Evolutionary conservation across 306 rosid genomes (phyloP), one percentile per base, ranked within the genome.

Genomic region (Corylus avellana): DNA sequence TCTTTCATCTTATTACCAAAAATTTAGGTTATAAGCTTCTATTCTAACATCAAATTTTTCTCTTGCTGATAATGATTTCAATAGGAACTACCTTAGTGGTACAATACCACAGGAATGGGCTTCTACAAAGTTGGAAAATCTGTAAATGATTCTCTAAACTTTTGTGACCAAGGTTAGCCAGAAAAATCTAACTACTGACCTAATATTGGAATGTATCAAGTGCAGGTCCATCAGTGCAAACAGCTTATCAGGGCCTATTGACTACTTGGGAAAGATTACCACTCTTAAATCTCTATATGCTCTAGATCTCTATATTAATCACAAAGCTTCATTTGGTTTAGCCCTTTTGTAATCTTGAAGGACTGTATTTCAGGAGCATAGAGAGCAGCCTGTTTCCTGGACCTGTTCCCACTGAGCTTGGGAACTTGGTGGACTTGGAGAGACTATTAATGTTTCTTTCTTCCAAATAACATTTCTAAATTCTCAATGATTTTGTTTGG

Each of bases 31-130:
- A 2, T 8, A 14, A 25, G 59, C 39, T 25, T n/a, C 61, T 12
- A 35, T 14, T 1, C 54, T 14, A 48, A 20, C 14, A 46, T 12
- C 14, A 42, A 27, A 44, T 9, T 16, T 16, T 63, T 49, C 56
- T 51, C 29, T 51, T 83, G 61, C 18, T 70, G 27, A 1, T n/a
- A 79, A 81, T 75, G 14, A 79, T 79, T 32, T 84, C 64, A 49
- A 57, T 11, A 57, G 48, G 70, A 83, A 84, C 75, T 75, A 79
- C 75, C 84, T 84, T 8, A 71, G 72, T 75, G 86, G 86, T n/a
- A 12, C 83, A 12, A 79, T 84, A 75, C 86, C 84, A 1, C 20
- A 4, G 2, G 76, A 79, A 70, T 75, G 84, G 86, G 80, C 78
- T 62, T 84, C 84, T 35, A 29, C 58, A 35, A 46, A 79, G 72